Evolutionary conservation across 805 yeast genomes (phyloP), one percentile per base, ranked within the genome.

Genomic region (Starmerella ratchasimensis): DNA sequence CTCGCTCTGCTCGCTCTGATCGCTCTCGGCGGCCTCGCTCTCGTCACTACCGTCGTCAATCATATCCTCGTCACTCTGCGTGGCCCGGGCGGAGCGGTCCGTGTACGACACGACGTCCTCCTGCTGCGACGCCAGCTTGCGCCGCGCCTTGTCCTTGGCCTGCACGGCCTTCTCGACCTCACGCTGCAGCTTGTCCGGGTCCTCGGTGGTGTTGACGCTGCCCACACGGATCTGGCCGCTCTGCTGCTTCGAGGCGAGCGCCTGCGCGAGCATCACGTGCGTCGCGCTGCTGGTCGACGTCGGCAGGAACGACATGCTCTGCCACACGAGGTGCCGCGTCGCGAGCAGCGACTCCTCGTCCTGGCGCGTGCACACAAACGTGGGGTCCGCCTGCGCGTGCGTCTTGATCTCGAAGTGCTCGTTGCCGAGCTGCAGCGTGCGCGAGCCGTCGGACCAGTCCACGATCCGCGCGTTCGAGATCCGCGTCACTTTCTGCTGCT

Each of bases 401-500:
- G 41, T 33, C 17, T 28, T 64, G 42, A 82, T 74, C 54, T 88
- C 96, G 51, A 86, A 88, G 45, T 77, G 67, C 59, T 90, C 98
- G 33, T 69, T 67, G 23, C 98, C 98, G 27, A 90, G 62, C 53
- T 82, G 86, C 48, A 90, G 63, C 2, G 96, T 84, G 45, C 74
- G 61, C 3, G 82, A 67, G 1, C 98, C 98, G 59, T 90, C 97
- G 39, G 80, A 78, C 98, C 98, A 90, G 56, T 82, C 80, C 25
- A 90, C 70, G 39, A 88, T 74, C 53, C 86, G 82, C 4, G 95
- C 76, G 54, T 90, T 90, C 8, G 93, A 78, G 56, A 84, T 93
- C 50, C 80, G 80, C 52, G 72, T 71, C 46, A 86, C 73, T 15
- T 60, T 56, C 37, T 68, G 63, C n/a, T 70, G 71, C 43, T 74